Evolutionary conservation across 768 basidiomycete genomes (phyloP), one percentile per base, ranked within the genome.

Genomic region (Lactifluus subvellereus): DNA sequence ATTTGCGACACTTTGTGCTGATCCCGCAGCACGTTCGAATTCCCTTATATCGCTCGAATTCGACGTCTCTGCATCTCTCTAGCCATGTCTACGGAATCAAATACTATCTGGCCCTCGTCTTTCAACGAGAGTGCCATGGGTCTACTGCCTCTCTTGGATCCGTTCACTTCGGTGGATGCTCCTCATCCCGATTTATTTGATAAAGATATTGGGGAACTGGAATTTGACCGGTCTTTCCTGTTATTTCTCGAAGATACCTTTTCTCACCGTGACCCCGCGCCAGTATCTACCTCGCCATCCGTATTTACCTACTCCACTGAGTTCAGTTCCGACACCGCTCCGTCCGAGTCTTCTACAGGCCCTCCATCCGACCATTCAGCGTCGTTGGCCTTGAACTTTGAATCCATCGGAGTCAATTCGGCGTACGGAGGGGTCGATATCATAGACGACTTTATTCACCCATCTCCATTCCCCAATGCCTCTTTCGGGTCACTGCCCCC

Each of bases 111-210:
- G 56, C 53, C 61, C 38, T 35, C 27, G 27, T 27, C 47, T 18
- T 42, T 62, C 43, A 13, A 33, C 14, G 61, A 62, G 35, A 13
- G 38, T 7, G n/a, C 43, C 7, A 62, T 58, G 32, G 51, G 43
- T 6, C 57, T 58, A 27, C 45, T 62, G 5, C 57, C 43, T 16
- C 58, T 62, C 37, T 58, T 58, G 27, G 33, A 56, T 22, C 62
- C 62, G 11, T 37, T 62, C 33, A 77, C 82, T 63, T 88, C 89
- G 76, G 81, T 88, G 75, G 79, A 84, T 69, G 88, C 86, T 59
- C 88, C 89, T 47, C 83, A 87, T 71, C 87, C 89, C 65, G 89
- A 91, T 78, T 80, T 84, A 66, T 92, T 92, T 77, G 91, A 92
- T 72, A 82, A 82, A 55, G 91, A 92, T 75, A 82, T 93, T 70